These are phyloP conservation scores for Pythium grandisporangium DNA, from an alignment of 352 stramenopile species.

Conservation along the genomic window DNA sequence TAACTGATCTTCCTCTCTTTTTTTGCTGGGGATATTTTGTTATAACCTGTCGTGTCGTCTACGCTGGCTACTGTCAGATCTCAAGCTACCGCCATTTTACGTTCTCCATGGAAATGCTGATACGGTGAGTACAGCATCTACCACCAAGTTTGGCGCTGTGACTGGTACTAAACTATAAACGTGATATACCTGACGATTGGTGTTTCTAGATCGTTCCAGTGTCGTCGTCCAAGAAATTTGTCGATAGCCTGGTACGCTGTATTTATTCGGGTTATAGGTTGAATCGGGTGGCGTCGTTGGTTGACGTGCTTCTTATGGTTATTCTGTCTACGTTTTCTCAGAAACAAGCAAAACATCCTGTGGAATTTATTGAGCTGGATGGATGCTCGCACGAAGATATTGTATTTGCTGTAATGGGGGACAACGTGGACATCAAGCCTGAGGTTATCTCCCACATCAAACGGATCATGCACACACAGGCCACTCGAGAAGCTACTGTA, in stretches of 20 bases:
- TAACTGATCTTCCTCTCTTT: too few species aligned
- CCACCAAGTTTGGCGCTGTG: too few species aligned
- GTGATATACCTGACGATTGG: too few species aligned
- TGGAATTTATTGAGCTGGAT: conserved; percentile 29
- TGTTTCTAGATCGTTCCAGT: too few species aligned
- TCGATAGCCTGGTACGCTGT: conserved; percentile 27
- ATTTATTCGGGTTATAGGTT: not conserved
- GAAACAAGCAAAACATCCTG: conserved; percentile 27
- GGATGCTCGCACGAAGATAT: conserved; percentile 57
- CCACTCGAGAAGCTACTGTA: too few species aligned
- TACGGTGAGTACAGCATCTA: too few species aligned
- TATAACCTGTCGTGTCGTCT: not conserved
- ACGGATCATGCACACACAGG: conserved; percentile 27
- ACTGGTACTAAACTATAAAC: too few species aligned
- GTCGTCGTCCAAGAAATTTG: conserved; percentile 50
- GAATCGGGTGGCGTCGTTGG: not conserved
- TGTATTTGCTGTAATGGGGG: conserved; percentile 62
- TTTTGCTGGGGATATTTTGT: too few species aligned
- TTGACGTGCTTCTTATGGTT: too few species aligned
- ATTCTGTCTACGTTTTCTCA: too few species aligned
- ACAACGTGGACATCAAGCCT: conserved; percentile 29
- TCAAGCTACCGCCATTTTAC: conserved; percentile 34
- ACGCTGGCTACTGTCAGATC: conserved; percentile 5
- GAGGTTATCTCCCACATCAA: conserved; percentile 29
- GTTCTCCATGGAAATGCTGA: conserved; percentile 53